A percentile compares a stretch with the other conserved stretches of the same genome.
These are phyloP conservation scores for Sporothrix pallida DNA, from an alignment of 2,329 filamentous ascomycete species.

Conservation along the genomic window DNA sequence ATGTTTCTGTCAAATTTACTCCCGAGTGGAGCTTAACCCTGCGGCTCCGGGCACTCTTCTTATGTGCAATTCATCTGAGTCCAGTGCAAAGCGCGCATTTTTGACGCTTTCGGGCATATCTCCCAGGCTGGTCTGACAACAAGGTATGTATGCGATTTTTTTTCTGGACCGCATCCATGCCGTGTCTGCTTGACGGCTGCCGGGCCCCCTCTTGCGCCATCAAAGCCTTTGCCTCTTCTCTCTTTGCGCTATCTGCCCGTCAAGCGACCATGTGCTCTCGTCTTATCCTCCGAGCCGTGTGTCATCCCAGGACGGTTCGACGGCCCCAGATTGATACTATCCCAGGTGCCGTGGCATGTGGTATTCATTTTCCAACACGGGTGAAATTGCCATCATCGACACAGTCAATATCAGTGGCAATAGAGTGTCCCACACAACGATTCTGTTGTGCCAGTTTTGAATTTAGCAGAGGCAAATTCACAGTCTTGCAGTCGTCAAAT, in stretches of 20 bases:
- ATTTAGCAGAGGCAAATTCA: neutral
- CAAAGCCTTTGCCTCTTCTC: neutral
- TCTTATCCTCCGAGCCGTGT: constrained; percentile 25
- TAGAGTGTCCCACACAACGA: neutral
- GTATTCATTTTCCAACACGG: neutral
- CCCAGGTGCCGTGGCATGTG: constrained; percentile 12
- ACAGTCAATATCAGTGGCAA: neutral
- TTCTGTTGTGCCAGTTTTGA: no score
- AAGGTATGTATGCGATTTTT: neutral
- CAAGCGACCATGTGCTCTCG: constrained; percentile 6
- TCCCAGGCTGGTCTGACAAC: neutral
- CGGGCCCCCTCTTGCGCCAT: neutral
- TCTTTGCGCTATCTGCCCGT: neutral
- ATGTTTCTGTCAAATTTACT: neutral
- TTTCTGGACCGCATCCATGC: constrained; percentile 22
- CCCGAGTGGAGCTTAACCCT: neutral
- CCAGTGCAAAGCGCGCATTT: constrained; percentile 4
- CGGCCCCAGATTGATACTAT: constrained; percentile 24
- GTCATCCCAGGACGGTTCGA: neutral
- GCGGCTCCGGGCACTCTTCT: constrained; percentile 11
- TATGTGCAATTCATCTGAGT: neutral
- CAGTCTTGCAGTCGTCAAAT: neutral
- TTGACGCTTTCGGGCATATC: neutral
- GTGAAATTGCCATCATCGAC: neutral
- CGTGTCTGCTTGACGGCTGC: constrained; percentile 5